Evolutionary conservation across 2,329 filamentous ascomycete species (phyloP).

Genomic region (Apiospora phragmitis): DNA sequence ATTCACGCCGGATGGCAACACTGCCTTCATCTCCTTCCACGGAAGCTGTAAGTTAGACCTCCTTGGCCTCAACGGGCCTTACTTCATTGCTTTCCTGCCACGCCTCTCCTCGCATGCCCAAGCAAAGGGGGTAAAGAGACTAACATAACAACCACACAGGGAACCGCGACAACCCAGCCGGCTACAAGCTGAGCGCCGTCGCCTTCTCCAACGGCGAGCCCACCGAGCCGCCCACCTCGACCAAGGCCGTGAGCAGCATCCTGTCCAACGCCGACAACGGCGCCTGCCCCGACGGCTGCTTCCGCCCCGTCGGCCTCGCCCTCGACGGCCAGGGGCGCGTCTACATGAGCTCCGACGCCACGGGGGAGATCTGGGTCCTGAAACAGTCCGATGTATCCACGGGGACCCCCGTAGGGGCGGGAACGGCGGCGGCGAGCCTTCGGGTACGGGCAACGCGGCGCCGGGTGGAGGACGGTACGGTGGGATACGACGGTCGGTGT

Average conservation of each 20-base stretch:
- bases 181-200: constrained; percentile 46
- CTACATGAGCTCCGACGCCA: constrained; percentile 19
- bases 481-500: not conserved
- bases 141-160: constrained; percentile 27
- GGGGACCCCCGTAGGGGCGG: not conserved
- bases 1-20: constrained; percentile 58
- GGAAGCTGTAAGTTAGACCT: constrained; percentile 58
- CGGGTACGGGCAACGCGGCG: not conserved
- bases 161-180: constrained; percentile 43
- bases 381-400: constrained; percentile 11
- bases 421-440: not conserved
- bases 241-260: constrained; percentile 48
- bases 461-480: not conserved
- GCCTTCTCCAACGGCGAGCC: constrained; percentile 45
- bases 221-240: constrained; percentile 40
- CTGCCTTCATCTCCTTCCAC: constrained; percentile 69
- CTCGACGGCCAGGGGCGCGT: constrained; percentile 24
- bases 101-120: not conserved
- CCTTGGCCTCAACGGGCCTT: not conserved
- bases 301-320: constrained; percentile 62
- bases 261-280: constrained; percentile 54
- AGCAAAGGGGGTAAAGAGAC: not conserved
- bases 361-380: constrained; percentile 19
- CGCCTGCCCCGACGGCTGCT: constrained; percentile 56
- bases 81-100: not conserved